Percentiles rank a stretch among this genome's conserved stretches.
phyloP scores from a whole-genome alignment of 2,329 filamentous ascomycete genomes.

The Seiridium unicorne region DNA sequence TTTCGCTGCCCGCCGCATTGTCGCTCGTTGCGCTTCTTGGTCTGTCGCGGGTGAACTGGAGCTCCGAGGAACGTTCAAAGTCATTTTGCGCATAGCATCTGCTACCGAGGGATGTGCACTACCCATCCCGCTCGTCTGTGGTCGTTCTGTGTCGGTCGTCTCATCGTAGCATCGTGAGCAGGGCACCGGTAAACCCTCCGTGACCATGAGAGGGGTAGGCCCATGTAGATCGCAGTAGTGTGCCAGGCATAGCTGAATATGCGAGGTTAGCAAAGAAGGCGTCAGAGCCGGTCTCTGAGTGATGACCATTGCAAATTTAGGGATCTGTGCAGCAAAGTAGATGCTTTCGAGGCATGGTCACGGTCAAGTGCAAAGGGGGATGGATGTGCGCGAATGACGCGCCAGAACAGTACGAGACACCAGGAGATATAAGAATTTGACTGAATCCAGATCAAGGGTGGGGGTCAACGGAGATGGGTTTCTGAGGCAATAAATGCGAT shows the following conservation, averaged over 20 bases:
- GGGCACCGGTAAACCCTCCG: conserved; percentile 61
- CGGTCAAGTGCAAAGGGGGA: background rate
- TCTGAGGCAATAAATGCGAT: background rate
- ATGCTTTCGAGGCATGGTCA: background rate
- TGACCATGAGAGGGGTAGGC: conserved; percentile 68
- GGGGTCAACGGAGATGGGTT: background rate
- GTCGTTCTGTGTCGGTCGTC: conserved; percentile 30
- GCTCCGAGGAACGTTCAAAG: conserved; percentile 36
- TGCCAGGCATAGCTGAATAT: conserved; percentile 63
- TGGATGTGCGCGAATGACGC: background rate
- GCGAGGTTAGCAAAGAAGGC: conserved; percentile 35
- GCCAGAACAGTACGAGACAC: background rate
- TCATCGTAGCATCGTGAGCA: conserved; percentile 60
- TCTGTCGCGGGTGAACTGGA: conserved; percentile 42
- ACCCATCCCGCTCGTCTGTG: conserved; percentile 37
- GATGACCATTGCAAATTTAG: conserved; percentile 9
- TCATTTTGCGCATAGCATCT: conserved; percentile 48
- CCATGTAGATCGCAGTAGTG: conserved; percentile 72
- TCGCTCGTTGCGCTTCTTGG: conserved; percentile 42
- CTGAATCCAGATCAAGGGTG: background rate
- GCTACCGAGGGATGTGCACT: conserved; percentile 38
- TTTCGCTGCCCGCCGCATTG: conserved; percentile 38
- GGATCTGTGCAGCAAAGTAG: background rate
- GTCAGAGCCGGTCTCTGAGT: conserved; percentile 14
- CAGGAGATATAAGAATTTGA: background rate